Base-by-base conservation (phyloP, 2,329 filamentous ascomycete genomes). In the Microthyrium microscopicum region DNA sequence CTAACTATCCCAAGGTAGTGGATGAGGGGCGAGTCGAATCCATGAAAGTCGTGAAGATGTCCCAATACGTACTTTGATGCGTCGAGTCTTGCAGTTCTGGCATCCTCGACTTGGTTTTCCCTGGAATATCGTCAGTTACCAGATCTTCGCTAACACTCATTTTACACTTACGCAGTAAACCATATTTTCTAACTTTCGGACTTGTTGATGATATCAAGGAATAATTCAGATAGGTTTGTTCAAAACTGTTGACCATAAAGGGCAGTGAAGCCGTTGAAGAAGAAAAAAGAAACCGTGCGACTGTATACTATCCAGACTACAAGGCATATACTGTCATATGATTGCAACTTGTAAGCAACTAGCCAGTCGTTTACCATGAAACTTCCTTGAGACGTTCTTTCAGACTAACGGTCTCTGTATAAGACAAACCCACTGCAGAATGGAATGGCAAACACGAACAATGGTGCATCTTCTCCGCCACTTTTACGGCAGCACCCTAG, bases 61-160 rank as follows among this genome's bases (percentile, higher is more conserved):
- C 36, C 26, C 26, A 19, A 29, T 33, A 45, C 61, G 41, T 61
- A 77, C 77, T 66, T 81, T 81, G 49, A 82, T 81, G 44, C 76
- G 66, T 42, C 77, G 65, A 22, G 67, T 76, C 49, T 76, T 68
- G 51, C 77, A 82, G 68, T 76, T 80, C 56, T 78, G 75, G 46
- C 77, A 82, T 45, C 75, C 77, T 31, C 52, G 48, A 39, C 49
- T 54, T 24, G 55, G 55, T 41, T 56, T 57, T 22, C 54, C 54
- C 35, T 37, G 25, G 7, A n/a, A 13, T 16, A 9, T 21, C 16
- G 30, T 32, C 7, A 33, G 29, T 22, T 12, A 13, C 13, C 24
- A 24, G 20, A 15, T 15, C 9, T 5, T 19, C 19, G 6, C 5
- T 25, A 31, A 22, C 21, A 20, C 16, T 26, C 18, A n/a, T 7